A percentile compares a stretch with the other conserved stretches of the same genome.
These are phyloP conservation scores for Sporothrix variecibatus DNA, from an alignment of 2,329 filamentous ascomycete species.

Conservation along the genomic window DNA sequence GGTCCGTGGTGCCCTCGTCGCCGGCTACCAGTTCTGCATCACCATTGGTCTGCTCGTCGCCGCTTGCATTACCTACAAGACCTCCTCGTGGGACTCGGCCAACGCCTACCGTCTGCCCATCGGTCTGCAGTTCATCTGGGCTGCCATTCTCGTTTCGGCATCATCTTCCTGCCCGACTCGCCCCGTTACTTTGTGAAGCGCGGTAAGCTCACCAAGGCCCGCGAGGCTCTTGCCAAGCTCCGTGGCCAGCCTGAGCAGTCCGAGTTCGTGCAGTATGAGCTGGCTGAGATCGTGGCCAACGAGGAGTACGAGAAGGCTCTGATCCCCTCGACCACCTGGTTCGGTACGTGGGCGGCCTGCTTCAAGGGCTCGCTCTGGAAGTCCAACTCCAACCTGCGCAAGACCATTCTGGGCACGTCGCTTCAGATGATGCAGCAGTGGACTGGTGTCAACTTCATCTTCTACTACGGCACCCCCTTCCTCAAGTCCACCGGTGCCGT, in stretches of 20 bases:
- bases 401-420: slow-evolving; percentile 70
- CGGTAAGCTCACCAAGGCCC: slow-evolving; percentile 66
- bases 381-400: slow-evolving; percentile 67
- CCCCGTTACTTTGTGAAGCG: slow-evolving; percentile 84
- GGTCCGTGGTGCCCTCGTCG: slow-evolving; percentile 56
- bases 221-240: slow-evolving; percentile 63
- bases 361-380: slow-evolving; percentile 65
- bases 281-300: slow-evolving; percentile 86
- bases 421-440: slow-evolving; percentile 81
- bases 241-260: slow-evolving; percentile 74
- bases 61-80: slow-evolving; percentile 67
- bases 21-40: slow-evolving; percentile 72
- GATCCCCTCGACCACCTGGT: slow-evolving; percentile 66
- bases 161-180: slow-evolving; percentile 79
- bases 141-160: slow-evolving; percentile 71
- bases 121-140: slow-evolving; percentile 77
- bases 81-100: slow-evolving; percentile 61
- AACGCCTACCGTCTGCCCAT: slow-evolving; percentile 80
- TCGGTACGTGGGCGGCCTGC: slow-evolving; percentile 68
- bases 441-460: slow-evolving; percentile 89
- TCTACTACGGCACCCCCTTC: slow-evolving; percentile 84
- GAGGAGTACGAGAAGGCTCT: slow-evolving; percentile 77
- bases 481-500: slow-evolving; percentile 77
- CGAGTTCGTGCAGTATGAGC: slow-evolving; percentile 73
- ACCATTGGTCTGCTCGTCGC: slow-evolving; percentile 65